A percentile compares a stretch with the other conserved stretches of the same genome.
Conservation (phyloP, 2,329 filamentous ascomycete genomes). For the Microcyclospora tardicrescens region DNA sequence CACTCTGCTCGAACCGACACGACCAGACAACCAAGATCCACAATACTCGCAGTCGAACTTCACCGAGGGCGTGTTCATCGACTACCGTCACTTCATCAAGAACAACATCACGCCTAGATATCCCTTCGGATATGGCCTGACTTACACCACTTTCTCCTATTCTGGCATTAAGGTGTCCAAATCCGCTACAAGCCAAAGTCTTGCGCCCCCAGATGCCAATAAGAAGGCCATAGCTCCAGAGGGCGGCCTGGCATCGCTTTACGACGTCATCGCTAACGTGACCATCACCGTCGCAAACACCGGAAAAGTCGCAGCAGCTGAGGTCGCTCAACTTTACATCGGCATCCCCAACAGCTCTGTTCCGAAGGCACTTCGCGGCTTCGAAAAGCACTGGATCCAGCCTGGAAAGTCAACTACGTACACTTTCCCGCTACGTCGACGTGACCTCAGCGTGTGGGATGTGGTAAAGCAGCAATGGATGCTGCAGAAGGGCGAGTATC, state of each 20-base stretch:
- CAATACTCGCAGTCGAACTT: slow-evolving; percentile 19
- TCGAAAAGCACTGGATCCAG: slow-evolving; percentile 25
- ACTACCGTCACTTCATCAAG: slow-evolving; percentile 33
- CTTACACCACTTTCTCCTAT: slow-evolving; percentile 33
- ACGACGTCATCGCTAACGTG: slow-evolving; percentile 46
- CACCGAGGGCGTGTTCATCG: slow-evolving; percentile 32
- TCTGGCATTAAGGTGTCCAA: slow-evolving; percentile 6
- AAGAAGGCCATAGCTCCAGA: slow-evolving; percentile 27
- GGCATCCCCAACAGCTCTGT: slow-evolving; percentile 17
- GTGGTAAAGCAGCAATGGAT: slow-evolving; percentile 9
- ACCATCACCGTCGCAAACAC: slow-evolving; percentile 49
- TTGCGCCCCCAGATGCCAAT: background rate
- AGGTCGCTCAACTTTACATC: slow-evolving; percentile 44
- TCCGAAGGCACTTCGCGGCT: slow-evolving; percentile 22
- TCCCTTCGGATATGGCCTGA: slow-evolving; percentile 34
- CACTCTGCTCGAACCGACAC: slow-evolving; percentile 8
- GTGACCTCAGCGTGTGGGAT: slow-evolving; percentile 15
- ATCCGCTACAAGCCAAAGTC: background rate
- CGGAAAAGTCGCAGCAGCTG: slow-evolving; percentile 39
- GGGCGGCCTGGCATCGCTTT: slow-evolving; percentile 49
- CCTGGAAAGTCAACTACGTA: slow-evolving; percentile 10
- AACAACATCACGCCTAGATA: slow-evolving; percentile 28
- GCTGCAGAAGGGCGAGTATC: slow-evolving; percentile 9
- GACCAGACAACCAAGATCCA: slow-evolving; percentile 3
- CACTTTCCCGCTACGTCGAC: slow-evolving; percentile 8